Conservation (phyloP, 192 early-diverging fungal genomes). For the Spizellomyces punctatus region DNA sequence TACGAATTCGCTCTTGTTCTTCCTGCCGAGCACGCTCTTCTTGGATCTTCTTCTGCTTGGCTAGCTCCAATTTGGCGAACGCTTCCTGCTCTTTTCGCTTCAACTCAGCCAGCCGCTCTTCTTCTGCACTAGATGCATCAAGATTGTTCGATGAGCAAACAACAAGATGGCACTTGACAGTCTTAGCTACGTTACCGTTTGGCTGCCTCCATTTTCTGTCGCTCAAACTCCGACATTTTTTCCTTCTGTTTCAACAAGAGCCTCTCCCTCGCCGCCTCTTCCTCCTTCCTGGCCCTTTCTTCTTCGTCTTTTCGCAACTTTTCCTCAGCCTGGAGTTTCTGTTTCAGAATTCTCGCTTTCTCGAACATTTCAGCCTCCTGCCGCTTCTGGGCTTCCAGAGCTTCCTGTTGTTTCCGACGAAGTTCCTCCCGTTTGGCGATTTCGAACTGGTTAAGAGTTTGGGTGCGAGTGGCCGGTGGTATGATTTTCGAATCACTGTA, state of each 20-base stretch:
- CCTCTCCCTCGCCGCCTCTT: slow-evolving; percentile 10
- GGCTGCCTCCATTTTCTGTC: slow-evolving; percentile 22
- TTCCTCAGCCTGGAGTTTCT: slow-evolving; percentile 29
- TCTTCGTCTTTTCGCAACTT: slow-evolving; percentile 16
- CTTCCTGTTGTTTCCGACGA: slow-evolving; percentile 5
- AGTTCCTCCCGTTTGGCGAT: slow-evolving; percentile 19
- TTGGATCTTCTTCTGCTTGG: slow-evolving; percentile 27
- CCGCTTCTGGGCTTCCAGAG: slow-evolving; percentile 15
- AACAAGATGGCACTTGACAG: neutral
- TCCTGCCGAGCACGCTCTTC: slow-evolving; percentile 10
- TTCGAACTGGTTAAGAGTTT: slow-evolving; percentile 28
- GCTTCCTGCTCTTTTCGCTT: slow-evolving; percentile 29
- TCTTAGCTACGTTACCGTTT: slow-evolving; percentile 4
- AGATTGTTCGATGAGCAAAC: neutral
- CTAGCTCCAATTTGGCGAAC: slow-evolving; percentile 33
- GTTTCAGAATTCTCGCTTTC: slow-evolving; percentile 35
- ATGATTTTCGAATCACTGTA: too few species aligned
- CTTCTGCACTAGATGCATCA: slow-evolving; percentile 11
- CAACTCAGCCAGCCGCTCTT: slow-evolving; percentile 10
- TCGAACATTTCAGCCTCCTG: slow-evolving; percentile 39
- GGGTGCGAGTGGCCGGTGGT: slow-evolving; percentile 10
- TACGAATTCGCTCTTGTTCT: slow-evolving; percentile 16
- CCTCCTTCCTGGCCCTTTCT: slow-evolving; percentile 11
- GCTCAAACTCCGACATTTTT: slow-evolving; percentile 20
- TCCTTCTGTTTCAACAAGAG: slow-evolving; percentile 26